Evolutionary conservation across 768 basidiomycete species (phyloP), one percentile per base, ranked within the genome.

Genomic region (Hemileccinum rubropunctum): DNA sequence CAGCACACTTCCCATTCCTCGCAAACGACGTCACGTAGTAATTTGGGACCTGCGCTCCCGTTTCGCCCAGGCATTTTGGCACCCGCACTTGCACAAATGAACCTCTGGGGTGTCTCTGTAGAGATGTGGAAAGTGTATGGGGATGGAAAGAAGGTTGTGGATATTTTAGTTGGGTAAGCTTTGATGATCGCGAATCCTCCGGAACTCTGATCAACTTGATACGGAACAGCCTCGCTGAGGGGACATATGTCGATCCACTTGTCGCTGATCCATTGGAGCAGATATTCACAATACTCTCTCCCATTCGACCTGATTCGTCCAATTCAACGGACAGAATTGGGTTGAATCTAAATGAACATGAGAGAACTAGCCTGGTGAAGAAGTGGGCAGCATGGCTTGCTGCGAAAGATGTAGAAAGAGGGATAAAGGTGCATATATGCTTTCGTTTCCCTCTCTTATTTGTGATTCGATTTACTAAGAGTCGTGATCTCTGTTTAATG

Each of bases 381-480:
- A 76, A 79, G 45, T 94, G 92, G 83, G 86, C 81, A 3, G 68
- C 90, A 8, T 95, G 94, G 93, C 69, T 97, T 18, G 76, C 83
- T 3, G 80, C 77, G 56, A 76, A 77, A 33, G 83, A 90, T 66
- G 72, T 81, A 1, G 83, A 86, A 21, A 79, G 77, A 38, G 91
- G 85, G 4, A 66, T 97, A 21, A 82, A 83, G 72, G 91, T 89
- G 53, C 41, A 63, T 58, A 39, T 37, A 41, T 34, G 15, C 14
- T 32, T 39, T 20, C 35, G 6, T 10, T 38, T 41, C n/a, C 23
- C 42, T 12, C 8, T 6, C 6, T 20, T 13, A 1, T 18, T 13
- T 39, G 5, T 23, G 11, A 35, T 40, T 43, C 32, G 14, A 40
- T 12, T 30, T 23, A n/a, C 37, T 42, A 14, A 32, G 26, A 46